Conservation (phyloP, 177 flowering plant genomes). For the Vitis hybrid region DNA sequence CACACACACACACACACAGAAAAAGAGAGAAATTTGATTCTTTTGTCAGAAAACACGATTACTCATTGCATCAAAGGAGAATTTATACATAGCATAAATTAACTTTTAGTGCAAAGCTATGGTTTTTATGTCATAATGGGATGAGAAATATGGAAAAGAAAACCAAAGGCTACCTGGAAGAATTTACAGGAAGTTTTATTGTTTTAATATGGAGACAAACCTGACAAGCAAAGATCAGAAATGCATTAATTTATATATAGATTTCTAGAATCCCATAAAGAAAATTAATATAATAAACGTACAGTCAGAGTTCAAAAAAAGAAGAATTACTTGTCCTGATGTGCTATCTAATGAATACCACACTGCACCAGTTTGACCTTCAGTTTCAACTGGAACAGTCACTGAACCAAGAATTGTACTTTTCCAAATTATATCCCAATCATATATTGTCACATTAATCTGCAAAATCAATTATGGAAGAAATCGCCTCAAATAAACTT, state of each 20-base stretch:
- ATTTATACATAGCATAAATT: too few species aligned
- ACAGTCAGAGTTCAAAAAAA: too few species aligned
- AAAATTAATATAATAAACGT: background rate
- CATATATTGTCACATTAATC: slow-evolving; percentile 92
- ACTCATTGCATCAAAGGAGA: background rate
- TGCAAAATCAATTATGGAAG: slow-evolving; percentile 29
- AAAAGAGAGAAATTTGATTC: too few species aligned
- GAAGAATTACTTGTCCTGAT: slow-evolving; percentile 81
- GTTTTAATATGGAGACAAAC: slow-evolving; percentile 88
- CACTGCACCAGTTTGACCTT: slow-evolving; percentile 79
- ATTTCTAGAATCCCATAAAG: background rate
- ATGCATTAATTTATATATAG: slow-evolving; percentile 7
- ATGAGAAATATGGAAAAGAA: slow-evolving; percentile 1
- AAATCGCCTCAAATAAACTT: background rate
- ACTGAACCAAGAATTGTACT: slow-evolving; percentile 94
- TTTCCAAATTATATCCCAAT: slow-evolving; percentile 99
- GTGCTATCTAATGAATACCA: slow-evolving; percentile 89
- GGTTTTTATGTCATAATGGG: background rate
- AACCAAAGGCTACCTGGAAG: slow-evolving; percentile 60
- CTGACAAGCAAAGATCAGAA: slow-evolving; percentile 36
- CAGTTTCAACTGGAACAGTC: slow-evolving; percentile 73
- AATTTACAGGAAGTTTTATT: slow-evolving; percentile 48
- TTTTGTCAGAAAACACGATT: background rate
- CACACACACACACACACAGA: background rate
- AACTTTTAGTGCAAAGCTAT: background rate